These are phyloP conservation scores for Musa acuminata DNA, from an alignment of 176 grass and related monocot genomes.

Conservation along the genomic window DNA sequence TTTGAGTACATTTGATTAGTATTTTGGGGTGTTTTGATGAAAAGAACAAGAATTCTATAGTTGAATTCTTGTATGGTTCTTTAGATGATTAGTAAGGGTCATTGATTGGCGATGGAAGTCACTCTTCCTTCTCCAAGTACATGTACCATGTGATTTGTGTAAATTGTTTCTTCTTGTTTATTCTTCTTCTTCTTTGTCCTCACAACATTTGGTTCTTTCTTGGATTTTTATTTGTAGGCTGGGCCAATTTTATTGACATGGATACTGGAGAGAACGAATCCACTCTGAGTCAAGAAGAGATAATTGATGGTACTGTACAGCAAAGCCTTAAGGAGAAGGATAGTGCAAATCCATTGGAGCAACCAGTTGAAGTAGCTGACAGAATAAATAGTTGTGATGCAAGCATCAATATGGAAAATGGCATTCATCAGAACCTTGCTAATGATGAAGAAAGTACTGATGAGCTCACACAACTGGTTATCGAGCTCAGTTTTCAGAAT, in stretches of 20 bases:
- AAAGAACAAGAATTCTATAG: not conserved
- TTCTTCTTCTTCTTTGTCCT: not conserved
- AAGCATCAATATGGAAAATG: constrained; percentile 10
- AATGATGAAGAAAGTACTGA: constrained; percentile 25
- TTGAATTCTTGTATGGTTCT: not conserved
- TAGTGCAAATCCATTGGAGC: constrained; percentile 4
- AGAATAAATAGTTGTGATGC: not conserved
- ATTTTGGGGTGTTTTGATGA: too few relatives aligned
- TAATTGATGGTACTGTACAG: not conserved
- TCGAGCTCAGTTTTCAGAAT: constrained; percentile 55
- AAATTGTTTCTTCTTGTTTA: not conserved
- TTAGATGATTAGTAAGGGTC: not conserved
- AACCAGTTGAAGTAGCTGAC: not conserved
- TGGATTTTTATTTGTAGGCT: not conserved
- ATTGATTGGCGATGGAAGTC: not conserved
- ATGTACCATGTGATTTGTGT: not conserved
- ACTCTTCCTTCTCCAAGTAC: not conserved
- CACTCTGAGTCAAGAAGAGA: not conserved
- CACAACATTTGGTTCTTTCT: too few relatives aligned
- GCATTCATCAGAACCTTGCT: constrained; percentile 14
- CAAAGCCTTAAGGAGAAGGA: constrained; percentile 2
- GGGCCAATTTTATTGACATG: not conserved
- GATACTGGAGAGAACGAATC: not conserved
- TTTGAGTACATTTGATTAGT: too few relatives aligned
- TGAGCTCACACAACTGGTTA: constrained; percentile 38